Conservation (phyloP, 2,329 filamentous ascomycete genomes). For the Colletotrichum sp. region DNA sequence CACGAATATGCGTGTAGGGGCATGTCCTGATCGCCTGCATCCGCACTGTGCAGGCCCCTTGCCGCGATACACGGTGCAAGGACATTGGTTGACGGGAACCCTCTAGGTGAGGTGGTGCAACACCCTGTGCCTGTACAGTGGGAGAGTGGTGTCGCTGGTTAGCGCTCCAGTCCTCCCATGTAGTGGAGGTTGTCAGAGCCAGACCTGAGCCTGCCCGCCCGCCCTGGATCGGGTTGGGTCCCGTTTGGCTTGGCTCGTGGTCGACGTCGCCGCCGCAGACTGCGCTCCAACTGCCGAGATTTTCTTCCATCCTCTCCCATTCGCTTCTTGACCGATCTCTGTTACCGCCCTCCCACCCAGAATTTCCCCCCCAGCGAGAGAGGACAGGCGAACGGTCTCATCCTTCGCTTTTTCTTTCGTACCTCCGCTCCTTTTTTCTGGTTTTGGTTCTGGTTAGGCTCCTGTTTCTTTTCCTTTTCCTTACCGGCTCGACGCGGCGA, state of each 20-base stretch:
- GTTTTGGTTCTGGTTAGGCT: background rate
- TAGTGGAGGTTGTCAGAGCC: background rate
- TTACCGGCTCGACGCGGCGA: constrained; percentile 20
- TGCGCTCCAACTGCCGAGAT: constrained; percentile 17
- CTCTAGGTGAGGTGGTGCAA: background rate
- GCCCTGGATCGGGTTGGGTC: background rate
- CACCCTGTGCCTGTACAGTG: background rate
- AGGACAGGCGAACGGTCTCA: constrained; percentile 18
- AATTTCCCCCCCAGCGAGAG: constrained; percentile 2
- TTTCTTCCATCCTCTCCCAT: constrained; percentile 17
- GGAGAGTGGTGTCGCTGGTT: background rate
- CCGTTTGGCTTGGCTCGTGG: background rate
- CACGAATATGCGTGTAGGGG: constrained; percentile 5
- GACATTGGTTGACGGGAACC: background rate
- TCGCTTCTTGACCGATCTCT: constrained; percentile 12
- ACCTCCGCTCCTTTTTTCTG: constrained; percentile 1
- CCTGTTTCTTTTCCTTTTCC: background rate
- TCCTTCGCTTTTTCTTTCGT: constrained; percentile 12
- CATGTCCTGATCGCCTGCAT: background rate
- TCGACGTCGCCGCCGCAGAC: constrained; percentile 13
- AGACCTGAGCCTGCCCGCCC: background rate
- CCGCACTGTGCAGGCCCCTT: constrained; percentile 10
- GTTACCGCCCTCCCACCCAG: constrained; percentile 2
- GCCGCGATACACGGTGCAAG: constrained; percentile 1
- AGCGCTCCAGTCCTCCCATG: background rate